Evolutionary conservation across 108 stramenopile species (phyloP).

Genomic region (Skeletonema menzelii): DNA sequence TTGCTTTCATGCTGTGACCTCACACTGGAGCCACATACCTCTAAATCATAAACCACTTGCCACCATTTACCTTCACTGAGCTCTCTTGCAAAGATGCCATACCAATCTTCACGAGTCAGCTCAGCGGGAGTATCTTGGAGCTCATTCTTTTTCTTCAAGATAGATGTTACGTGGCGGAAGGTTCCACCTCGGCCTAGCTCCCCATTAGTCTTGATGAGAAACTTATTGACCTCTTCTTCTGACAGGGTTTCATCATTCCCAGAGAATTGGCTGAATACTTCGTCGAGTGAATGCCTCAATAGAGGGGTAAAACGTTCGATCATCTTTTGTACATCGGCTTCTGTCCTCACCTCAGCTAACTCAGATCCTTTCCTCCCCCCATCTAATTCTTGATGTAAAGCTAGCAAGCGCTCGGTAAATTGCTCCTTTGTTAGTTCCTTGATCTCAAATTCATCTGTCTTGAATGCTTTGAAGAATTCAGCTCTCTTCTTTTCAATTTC

Average conservation of each 20-base stretch:
- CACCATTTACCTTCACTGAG: slow-evolving; percentile 62
- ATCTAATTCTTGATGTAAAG: slow-evolving; percentile 36
- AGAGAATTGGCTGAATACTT: slow-evolving; percentile 20
- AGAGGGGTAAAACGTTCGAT: slow-evolving; percentile 39
- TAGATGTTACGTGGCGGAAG: slow-evolving; percentile 53
- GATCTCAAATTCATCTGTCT: neutral
- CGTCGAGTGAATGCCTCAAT: slow-evolving; percentile 18
- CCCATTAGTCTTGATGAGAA: slow-evolving; percentile 76
- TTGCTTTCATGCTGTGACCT: slow-evolving; percentile 24
- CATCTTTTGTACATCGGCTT: slow-evolving; percentile 37
- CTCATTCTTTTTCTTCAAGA: slow-evolving; percentile 22
- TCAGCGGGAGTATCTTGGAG: slow-evolving; percentile 13
- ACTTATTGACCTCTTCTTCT: slow-evolving; percentile 70
- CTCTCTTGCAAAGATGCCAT: slow-evolving; percentile 53
- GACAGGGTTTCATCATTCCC: slow-evolving; percentile 50
- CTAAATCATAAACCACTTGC: slow-evolving; percentile 60
- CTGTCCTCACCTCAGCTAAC: slow-evolving; percentile 40
- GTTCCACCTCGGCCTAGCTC: slow-evolving; percentile 72
- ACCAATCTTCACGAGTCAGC: slow-evolving; percentile 47
- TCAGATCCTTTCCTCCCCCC: slow-evolving; percentile 41
- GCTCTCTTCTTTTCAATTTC: slow-evolving; percentile 35
- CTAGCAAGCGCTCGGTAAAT: slow-evolving; percentile 40
- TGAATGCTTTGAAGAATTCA: slow-evolving; percentile 38
- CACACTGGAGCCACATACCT: slow-evolving; percentile 46
- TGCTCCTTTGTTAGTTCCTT: slow-evolving; percentile 39